phyloP scores from a whole-genome alignment of 306 rosid genomes.

The Crotalaria pallida region DNA sequence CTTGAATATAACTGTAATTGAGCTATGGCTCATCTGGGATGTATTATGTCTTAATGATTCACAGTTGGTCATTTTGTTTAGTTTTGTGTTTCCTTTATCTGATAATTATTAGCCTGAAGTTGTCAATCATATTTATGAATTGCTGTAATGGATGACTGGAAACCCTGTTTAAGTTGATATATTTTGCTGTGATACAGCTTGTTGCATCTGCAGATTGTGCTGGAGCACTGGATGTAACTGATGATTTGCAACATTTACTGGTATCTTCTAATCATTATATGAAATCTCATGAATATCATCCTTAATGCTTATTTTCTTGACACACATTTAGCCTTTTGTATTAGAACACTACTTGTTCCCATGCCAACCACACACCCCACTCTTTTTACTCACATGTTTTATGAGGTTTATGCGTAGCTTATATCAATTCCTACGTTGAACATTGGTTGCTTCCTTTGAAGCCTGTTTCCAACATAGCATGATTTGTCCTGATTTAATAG shows the following conservation, averaged over 20 bases:
- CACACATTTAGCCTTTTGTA: not conserved
- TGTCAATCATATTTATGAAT: not conserved
- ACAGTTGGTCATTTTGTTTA: not conserved
- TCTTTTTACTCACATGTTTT: not conserved
- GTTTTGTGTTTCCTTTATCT: not conserved
- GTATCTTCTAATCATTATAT: slow-evolving; percentile 35
- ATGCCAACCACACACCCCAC: no score
- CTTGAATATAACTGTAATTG: not conserved
- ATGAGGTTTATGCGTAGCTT: not conserved
- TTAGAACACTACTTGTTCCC: not conserved
- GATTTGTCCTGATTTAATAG: not conserved
- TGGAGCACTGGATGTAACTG: slow-evolving; percentile 93
- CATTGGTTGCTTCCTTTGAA: not conserved
- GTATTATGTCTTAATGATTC: not conserved
- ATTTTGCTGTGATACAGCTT: slow-evolving; percentile 83
- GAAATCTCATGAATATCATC: not conserved
- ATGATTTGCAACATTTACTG: slow-evolving; percentile 85
- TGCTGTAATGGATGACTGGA: slow-evolving; percentile 11
- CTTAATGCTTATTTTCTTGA: not conserved
- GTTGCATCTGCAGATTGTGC: slow-evolving; percentile 98
- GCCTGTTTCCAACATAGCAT: not conserved
- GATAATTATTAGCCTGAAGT: not conserved
- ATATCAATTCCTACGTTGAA: not conserved
- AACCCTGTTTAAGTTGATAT: slow-evolving; percentile 29
- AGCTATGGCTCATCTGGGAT: not conserved